Percentiles rank a stretch among this genome's conserved stretches.
phyloP scores from a whole-genome alignment of 2,329 filamentous ascomycete genomes.

The Penicillium sp. region DNA sequence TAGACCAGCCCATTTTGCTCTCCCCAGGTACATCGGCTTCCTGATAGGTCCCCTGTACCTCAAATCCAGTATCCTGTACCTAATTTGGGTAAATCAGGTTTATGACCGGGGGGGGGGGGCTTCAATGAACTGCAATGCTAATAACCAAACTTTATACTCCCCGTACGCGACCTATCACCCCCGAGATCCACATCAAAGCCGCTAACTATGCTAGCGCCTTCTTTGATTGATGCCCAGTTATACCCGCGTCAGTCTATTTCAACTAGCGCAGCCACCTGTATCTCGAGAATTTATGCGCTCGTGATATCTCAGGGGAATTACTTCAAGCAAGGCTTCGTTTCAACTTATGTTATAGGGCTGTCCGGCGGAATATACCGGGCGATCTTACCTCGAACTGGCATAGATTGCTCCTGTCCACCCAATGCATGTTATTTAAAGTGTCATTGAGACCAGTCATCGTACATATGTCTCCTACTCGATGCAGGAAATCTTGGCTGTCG shows the following conservation, averaged over 20 bases:
- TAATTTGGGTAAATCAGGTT: too few species aligned
- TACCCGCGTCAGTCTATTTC: neutral
- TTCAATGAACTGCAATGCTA: neutral
- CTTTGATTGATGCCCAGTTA: neutral
- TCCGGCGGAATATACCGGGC: neutral
- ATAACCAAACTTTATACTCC: neutral
- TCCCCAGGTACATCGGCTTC: neutral
- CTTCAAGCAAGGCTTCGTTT: neutral
- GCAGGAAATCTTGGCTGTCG: too few species aligned
- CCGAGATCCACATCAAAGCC: neutral
- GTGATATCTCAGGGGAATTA: constrained; percentile 5
- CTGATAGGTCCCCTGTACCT: constrained; percentile 12
- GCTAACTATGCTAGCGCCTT: neutral
- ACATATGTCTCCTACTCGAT: neutral
- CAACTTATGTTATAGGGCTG: neutral
- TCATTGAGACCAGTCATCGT: neutral
- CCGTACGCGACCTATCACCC: neutral
- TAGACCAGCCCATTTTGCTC: constrained; percentile 13
- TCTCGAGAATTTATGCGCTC: neutral
- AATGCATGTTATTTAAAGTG: neutral
- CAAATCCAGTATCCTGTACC: neutral
- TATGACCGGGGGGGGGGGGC: neutral
- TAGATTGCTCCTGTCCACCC: neutral
- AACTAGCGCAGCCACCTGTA: neutral
- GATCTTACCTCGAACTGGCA: neutral